Evolutionary conservation across 1,284 basidiomycete species (phyloP).

Genomic region (Cryptococcus wingfieldii): DNA sequence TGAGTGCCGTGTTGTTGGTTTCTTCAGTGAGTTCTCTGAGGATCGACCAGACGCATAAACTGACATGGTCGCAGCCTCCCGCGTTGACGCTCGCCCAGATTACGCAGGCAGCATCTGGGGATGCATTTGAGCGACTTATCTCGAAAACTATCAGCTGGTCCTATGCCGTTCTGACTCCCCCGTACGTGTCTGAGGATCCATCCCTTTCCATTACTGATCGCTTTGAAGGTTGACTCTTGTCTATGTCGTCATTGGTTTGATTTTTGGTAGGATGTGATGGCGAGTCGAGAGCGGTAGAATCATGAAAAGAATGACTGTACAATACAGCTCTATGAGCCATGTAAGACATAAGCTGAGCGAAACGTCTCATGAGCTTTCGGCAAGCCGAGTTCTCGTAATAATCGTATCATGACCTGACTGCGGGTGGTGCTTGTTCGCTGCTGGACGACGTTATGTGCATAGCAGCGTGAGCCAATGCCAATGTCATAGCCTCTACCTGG

Average conservation of each 20-base stretch:
- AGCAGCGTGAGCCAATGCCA: too few relatives aligned
- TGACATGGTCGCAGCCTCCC: constrained; percentile 39
- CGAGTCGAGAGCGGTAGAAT: too few relatives aligned
- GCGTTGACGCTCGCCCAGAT: constrained; percentile 59
- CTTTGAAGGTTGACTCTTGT: constrained; percentile 56
- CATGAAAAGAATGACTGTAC: too few relatives aligned
- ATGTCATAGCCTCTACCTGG: too few relatives aligned
- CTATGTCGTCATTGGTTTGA: constrained; percentile 68
- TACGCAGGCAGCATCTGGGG: constrained; percentile 78
- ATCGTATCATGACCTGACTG: too few relatives aligned
- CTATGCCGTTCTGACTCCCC: constrained; percentile 66
- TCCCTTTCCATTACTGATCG: neutral
- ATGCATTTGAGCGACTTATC: constrained; percentile 85
- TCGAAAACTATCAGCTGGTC: constrained; percentile 52
- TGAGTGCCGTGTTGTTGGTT: constrained; percentile 70
- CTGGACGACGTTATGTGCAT: too few relatives aligned
- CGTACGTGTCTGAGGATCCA: constrained; percentile 53
- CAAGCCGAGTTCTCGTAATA: too few relatives aligned
- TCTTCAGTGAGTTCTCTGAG: constrained; percentile 52
- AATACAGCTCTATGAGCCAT: too few relatives aligned
- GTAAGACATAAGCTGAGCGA: too few relatives aligned
- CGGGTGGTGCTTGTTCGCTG: too few relatives aligned
- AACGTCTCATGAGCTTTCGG: too few relatives aligned
- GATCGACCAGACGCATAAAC: neutral
- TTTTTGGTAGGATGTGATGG: constrained; percentile 41